These are phyloP conservation scores for Hippophae gyantsensis DNA, from an alignment of 306 rosid genomes.

Conservation along the genomic window DNA sequence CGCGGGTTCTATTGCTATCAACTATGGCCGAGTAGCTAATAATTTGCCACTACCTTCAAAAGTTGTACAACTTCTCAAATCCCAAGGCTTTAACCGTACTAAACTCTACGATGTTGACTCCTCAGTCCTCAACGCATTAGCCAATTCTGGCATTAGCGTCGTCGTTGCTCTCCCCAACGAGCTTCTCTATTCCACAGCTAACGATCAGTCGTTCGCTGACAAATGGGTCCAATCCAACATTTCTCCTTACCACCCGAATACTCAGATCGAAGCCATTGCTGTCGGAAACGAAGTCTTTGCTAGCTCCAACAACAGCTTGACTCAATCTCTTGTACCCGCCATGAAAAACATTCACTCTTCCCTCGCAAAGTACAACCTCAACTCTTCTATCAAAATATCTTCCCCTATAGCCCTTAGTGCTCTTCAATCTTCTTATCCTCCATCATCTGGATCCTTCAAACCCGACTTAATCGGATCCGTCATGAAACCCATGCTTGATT, in stretches of 20 bases:
- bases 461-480: conserved; percentile 51
- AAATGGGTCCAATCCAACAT: conserved; percentile 61
- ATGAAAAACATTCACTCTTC: conserved; percentile 58
- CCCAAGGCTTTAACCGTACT: conserved; percentile 45
- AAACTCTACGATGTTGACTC: conserved; percentile 73
- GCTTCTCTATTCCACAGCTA: conserved; percentile 53
- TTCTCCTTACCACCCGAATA: conserved; percentile 41
- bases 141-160: conserved; percentile 48
- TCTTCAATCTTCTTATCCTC: conserved; percentile 51
- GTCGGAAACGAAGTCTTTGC: conserved; percentile 83
- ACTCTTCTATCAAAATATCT: conserved; percentile 43
- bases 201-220: conserved; percentile 57
- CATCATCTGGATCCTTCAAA: conserved; percentile 72
- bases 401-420: conserved; percentile 66
- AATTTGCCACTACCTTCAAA: conserved; percentile 43
- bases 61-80: conserved; percentile 53
- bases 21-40: conserved; percentile 70
- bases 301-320: conserved; percentile 49
- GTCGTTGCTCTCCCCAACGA: conserved; percentile 60
- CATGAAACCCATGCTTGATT: conserved; percentile 55
- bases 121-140: conserved; percentile 43
- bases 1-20: conserved; percentile 52
- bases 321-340: conserved; percentile 61
- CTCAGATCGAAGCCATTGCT: conserved; percentile 62
- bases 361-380: conserved; percentile 24